Evolutionary conservation across 1,284 basidiomycete genomes (phyloP), one percentile per base, ranked within the genome.

Genomic region (Chalciporus sp.): DNA sequence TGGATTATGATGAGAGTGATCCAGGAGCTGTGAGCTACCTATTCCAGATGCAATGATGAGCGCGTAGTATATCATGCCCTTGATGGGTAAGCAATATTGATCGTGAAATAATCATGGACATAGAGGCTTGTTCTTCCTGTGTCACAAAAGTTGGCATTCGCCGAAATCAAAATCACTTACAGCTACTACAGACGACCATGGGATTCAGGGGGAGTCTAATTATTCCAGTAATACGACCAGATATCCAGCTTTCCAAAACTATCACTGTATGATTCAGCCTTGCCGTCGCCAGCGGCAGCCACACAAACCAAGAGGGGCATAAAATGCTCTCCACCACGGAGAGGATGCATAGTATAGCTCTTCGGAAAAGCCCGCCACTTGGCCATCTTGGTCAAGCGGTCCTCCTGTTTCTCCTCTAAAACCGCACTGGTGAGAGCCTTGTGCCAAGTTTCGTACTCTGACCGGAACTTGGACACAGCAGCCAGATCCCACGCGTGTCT

Each of bases 1-100:
- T 61, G 57, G 60, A 26, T 61, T 10, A 5, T 28, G 33, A 44
- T 49, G 46, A 61, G 43, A n/a, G 60, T 61, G 19, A 17, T 46
- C 14, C 29, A 33, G n/a, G 41, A 51, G 41, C 39, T 48, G 20
- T 26, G 19, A 20, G 7, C 10, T 16, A n/a, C n/a, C n/a, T n/a
- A n/a, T n/a, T n/a, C n/a, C n/a, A n/a, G n/a, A n/a, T n/a, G n/a
- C n/a, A n/a, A n/a, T n/a, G n/a, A n/a, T n/a, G n/a, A n/a, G n/a
- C n/a, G n/a, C n/a, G n/a, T n/a, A n/a, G n/a, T n/a, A n/a, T n/a
- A n/a, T n/a, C n/a, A n/a, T n/a, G n/a, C n/a, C n/a, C n/a, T n/a
- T n/a, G n/a, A n/a, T n/a, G n/a, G n/a, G n/a, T n/a, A n/a, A n/a
- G n/a, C n/a, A n/a, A n/a, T n/a, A n/a, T n/a, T n/a, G n/a, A n/a